A percentile compares a stretch with the other conserved stretches of the same genome.
These are phyloP conservation scores for Phytophthora tentaculata DNA, from an alignment of 352 stramenopile species.

Conservation along the genomic window DNA sequence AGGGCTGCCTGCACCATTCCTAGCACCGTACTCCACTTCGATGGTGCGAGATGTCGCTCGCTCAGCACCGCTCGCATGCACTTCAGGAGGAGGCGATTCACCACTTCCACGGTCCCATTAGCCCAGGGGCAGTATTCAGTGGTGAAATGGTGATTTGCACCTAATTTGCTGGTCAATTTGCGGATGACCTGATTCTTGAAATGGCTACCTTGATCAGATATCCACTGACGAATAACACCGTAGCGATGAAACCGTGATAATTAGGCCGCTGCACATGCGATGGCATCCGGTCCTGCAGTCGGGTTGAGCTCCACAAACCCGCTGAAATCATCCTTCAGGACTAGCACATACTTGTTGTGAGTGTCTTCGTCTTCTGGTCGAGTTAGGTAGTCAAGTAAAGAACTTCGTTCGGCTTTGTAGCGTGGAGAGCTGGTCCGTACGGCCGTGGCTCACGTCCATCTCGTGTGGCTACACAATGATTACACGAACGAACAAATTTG, in stretches of 20 bases:
- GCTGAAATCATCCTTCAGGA: slow-evolving; percentile 8
- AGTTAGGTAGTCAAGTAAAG: slow-evolving; percentile 42
- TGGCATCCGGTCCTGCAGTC: neutral
- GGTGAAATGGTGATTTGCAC: neutral
- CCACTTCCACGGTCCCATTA: neutral
- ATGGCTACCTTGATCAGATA: neutral
- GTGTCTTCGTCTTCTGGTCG: slow-evolving; percentile 18
- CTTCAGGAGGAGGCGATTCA: neutral
- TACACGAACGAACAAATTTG: slow-evolving; percentile 19
- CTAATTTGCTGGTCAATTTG: neutral
- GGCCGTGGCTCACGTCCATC: slow-evolving; percentile 14
- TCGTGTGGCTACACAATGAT: slow-evolving; percentile 23
- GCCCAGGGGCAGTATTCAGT: neutral
- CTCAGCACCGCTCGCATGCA: neutral
- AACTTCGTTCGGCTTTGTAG: slow-evolving; percentile 42
- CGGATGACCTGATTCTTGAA: neutral
- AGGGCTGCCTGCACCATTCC: neutral
- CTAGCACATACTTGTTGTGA: slow-evolving; percentile 21
- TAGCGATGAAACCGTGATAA: neutral
- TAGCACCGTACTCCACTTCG: neutral
- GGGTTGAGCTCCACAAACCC: neutral
- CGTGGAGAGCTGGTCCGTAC: slow-evolving; percentile 28
- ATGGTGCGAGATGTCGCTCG: neutral
- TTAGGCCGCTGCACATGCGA: neutral
- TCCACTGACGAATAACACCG: neutral